Evolutionary conservation across 805 yeast species (phyloP).

Genomic region (Tetrapisispora pingtungensis): DNA sequence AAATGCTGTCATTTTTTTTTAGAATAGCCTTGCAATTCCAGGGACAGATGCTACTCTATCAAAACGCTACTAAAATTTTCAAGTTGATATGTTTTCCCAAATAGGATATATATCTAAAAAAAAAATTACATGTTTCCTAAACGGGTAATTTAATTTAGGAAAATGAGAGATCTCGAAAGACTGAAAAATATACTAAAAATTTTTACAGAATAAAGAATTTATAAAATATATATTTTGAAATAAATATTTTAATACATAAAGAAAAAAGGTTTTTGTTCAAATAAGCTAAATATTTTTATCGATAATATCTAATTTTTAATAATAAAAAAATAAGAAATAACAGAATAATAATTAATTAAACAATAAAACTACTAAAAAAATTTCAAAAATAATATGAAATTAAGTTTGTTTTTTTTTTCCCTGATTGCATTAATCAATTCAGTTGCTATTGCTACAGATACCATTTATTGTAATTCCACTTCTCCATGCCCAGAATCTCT

Average conservation of each 20-base stretch:
- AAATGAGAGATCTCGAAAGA: background rate
- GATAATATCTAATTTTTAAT: too few species aligned
- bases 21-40: too few species aligned
- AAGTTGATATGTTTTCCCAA: too few species aligned
- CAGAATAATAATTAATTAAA: background rate
- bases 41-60: too few species aligned
- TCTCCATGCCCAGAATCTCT: slow-evolving; percentile 56
- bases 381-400: background rate
- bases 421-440: background rate
- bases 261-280: too few species aligned
- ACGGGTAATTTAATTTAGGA: background rate
- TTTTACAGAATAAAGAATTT: too few species aligned
- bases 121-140: background rate
- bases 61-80: too few species aligned
- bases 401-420: background rate
- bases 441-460: slow-evolving; percentile 5
- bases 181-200: background rate
- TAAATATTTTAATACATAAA: too few species aligned
- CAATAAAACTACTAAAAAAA: too few species aligned
- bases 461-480: slow-evolving; percentile 41
- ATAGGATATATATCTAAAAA: background rate
- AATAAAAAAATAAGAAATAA: background rate
- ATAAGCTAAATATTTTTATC: too few species aligned
- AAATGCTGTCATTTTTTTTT: too few species aligned
- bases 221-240: too few species aligned